Conservation (phyloP, 306 rosid species). For the Vigna angularis region DNA sequence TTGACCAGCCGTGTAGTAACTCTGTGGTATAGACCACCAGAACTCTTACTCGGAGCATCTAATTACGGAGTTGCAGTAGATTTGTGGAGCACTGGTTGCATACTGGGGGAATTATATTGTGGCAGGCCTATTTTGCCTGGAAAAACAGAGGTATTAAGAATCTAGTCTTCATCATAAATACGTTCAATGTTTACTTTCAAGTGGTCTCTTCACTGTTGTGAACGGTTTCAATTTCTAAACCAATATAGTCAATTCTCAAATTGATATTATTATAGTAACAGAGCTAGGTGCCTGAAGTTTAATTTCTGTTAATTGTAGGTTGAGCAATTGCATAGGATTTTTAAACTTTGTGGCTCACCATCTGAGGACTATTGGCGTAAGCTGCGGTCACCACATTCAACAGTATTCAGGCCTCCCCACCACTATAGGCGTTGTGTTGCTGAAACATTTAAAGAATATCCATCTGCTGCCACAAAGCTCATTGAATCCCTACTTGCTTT, state of each 20-base stretch:
- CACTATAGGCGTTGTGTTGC: constrained; percentile 75
- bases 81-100: constrained; percentile 96
- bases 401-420: constrained; percentile 80
- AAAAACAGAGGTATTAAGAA: constrained; percentile 83
- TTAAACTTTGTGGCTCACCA: constrained; percentile 98
- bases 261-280: not conserved
- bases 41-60: constrained; percentile 92
- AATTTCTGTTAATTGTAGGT: constrained; percentile 58
- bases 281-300: constrained; percentile 37
- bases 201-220: constrained; percentile 10
- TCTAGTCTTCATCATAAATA: constrained; percentile 29
- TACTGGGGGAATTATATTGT: constrained; percentile 85
- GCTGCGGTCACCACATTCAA: constrained; percentile 62
- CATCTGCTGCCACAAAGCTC: constrained; percentile 68
- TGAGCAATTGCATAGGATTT: constrained; percentile 93
- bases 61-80: constrained; percentile 92
- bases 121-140: constrained; percentile 96
- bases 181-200: constrained; percentile 11
- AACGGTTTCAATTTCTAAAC: constrained; percentile 9
- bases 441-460: constrained; percentile 77
- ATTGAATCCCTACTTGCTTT: constrained; percentile 80
- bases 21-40: constrained; percentile 98
- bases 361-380: constrained; percentile 84
- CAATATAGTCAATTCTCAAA: constrained; percentile 17
- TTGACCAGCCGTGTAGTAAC: constrained; percentile 95